These are phyloP conservation scores for Barnettozyma wickerhamii DNA, from an alignment of 805 yeast genomes.

Conservation along the genomic window DNA sequence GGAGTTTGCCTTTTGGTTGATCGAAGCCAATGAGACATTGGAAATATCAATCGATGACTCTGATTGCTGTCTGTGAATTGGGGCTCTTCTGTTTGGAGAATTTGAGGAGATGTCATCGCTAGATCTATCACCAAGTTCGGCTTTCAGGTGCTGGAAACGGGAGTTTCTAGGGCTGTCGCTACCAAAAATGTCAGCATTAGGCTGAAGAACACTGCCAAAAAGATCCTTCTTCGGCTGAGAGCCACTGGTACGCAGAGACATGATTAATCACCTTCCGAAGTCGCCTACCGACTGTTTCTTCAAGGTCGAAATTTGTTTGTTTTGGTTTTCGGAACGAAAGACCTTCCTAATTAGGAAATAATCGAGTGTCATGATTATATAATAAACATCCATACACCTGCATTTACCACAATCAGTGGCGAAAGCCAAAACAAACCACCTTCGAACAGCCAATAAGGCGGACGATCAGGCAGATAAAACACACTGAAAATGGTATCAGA, in stretches of 20 bases:
- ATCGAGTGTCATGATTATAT: no score
- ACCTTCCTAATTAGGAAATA: no score
- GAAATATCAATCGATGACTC: constrained; percentile 17
- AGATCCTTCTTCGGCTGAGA: constrained; percentile 20
- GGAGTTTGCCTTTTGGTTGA: constrained; percentile 20
- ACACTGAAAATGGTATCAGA: constrained; percentile 17
- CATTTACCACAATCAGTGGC: constrained; percentile 8
- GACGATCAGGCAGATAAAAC: background rate
- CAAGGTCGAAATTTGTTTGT: constrained; percentile 2
- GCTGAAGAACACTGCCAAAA: constrained; percentile 23
- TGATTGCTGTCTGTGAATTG: constrained; percentile 19
- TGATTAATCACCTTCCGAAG: no score
- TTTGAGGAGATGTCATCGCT: constrained; percentile 17
- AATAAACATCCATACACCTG: constrained; percentile 1
- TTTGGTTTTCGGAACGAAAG: background rate
- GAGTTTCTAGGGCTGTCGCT: constrained; percentile 15
- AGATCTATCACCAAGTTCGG: constrained; percentile 18
- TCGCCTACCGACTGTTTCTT: no score
- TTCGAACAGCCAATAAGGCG: background rate
- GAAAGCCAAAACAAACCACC: constrained; percentile 3
- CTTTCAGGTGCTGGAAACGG: constrained; percentile 21
- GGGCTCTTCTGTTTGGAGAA: constrained; percentile 26
- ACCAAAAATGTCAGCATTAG: constrained; percentile 21
- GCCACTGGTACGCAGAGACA: constrained; percentile 17
- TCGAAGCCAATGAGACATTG: constrained; percentile 20